Percentiles rank a stretch among this genome's conserved stretches.
phyloP scores from a whole-genome alignment of 1,139 yeast species.

The Suhomyces panamericanus region DNA sequence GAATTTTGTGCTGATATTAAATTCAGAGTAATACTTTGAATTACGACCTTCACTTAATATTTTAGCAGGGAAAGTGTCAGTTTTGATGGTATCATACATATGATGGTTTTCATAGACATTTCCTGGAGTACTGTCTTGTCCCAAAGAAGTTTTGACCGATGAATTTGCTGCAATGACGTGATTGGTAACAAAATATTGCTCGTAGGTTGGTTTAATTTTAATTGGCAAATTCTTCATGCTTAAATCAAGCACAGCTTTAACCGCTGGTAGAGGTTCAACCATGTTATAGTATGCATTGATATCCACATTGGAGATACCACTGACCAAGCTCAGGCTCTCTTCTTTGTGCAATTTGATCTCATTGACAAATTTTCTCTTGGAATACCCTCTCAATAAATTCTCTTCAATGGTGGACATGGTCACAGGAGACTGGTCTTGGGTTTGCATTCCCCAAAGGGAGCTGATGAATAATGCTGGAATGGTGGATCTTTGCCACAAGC shows the following conservation, averaged over 20 bases:
- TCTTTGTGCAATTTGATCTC: constrained; percentile 24
- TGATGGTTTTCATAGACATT: constrained; percentile 21
- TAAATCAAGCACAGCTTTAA: constrained; percentile 5
- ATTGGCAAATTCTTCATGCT: constrained; percentile 6
- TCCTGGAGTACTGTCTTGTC: constrained; percentile 14
- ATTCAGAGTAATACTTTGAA: constrained; percentile 29
- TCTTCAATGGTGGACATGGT: constrained; percentile 39
- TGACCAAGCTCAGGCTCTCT: constrained; percentile 3
- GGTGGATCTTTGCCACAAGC: constrained; percentile 46
- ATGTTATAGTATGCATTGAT: constrained; percentile 16
- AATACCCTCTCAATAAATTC: constrained; percentile 29
- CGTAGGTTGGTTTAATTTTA: background rate
- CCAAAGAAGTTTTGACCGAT: constrained; percentile 3
- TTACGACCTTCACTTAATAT: constrained; percentile 12
- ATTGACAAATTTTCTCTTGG: constrained; percentile 36
- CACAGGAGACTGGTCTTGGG: constrained; percentile 22
- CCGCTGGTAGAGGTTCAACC: background rate
- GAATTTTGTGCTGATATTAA: constrained; percentile 50
- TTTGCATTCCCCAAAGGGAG: constrained; percentile 42
- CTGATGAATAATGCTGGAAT: constrained; percentile 33
- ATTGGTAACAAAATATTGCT: constrained; percentile 8
- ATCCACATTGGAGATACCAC: constrained; percentile 17
- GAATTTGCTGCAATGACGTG: background rate
- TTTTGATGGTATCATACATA: constrained; percentile 24
- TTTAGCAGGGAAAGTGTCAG: constrained; percentile 38